phyloP scores from a whole-genome alignment of 2,329 filamentous ascomycete genomes.

The Sarocladiaceae sp. region DNA sequence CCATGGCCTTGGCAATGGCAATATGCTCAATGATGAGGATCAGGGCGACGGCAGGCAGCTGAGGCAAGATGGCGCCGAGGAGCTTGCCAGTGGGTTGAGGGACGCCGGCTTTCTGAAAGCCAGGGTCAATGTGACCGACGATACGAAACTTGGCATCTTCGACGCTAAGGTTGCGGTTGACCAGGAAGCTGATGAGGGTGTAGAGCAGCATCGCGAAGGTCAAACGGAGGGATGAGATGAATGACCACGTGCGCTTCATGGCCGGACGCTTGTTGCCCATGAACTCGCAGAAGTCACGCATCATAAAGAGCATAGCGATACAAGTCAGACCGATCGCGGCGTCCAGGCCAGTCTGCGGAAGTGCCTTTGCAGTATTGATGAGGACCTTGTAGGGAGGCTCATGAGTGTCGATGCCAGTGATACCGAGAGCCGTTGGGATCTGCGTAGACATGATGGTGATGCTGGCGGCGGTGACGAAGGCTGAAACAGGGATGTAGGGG shows the following conservation, averaged over 20 bases:
- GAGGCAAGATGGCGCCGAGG: constrained; percentile 48
- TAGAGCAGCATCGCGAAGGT: constrained; percentile 72
- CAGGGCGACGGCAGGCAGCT: constrained; percentile 67
- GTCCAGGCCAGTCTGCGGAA: constrained; percentile 48
- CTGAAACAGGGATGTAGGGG: constrained; percentile 41
- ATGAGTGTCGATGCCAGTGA: constrained; percentile 36
- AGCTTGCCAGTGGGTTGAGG: constrained; percentile 51
- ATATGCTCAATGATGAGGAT: constrained; percentile 79
- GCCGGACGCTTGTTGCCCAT: constrained; percentile 56
- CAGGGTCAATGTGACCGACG: constrained; percentile 58
- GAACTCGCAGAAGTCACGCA: constrained; percentile 53
- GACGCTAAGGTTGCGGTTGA: constrained; percentile 48
- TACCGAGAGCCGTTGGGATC: constrained; percentile 36
- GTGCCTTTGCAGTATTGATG: constrained; percentile 33
- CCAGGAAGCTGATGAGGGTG: constrained; percentile 65
- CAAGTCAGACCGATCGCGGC: constrained; percentile 67
- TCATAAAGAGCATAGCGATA: constrained; percentile 58
- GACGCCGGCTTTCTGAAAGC: constrained; percentile 58
- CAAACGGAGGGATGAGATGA: constrained; percentile 66
- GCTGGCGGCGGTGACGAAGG: constrained; percentile 45
- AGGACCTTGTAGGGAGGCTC: constrained; percentile 39
- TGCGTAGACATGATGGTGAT: constrained; percentile 45
- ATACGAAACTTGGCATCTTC: constrained; percentile 51
- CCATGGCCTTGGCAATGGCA: constrained; percentile 77
- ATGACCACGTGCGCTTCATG: constrained; percentile 61